Base-by-base conservation (phyloP, 768 basidiomycete genomes). In the Trametes cinnabarina region DNA sequence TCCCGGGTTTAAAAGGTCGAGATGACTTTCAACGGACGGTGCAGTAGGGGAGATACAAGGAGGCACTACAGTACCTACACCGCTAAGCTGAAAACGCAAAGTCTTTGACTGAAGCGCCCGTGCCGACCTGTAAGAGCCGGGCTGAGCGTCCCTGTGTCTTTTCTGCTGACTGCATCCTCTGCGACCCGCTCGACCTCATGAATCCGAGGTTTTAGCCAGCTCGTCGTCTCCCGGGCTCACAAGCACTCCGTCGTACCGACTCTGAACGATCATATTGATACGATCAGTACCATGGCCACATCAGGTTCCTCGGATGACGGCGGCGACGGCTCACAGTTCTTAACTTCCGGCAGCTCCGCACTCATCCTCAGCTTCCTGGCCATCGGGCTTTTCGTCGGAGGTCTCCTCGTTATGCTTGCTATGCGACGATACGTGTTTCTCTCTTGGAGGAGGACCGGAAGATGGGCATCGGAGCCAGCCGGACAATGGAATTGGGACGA, bases 341-440 rank as follows among this genome's bases (percentile, higher is more conserved):
- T 76, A 60, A 63, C 72, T n/a, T 63, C 73, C 1, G 62, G 63
- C 1, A 74, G 72, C 11, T 82, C 82, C 0, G 80, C 82, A 0
- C 81, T 86, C 61, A 80, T 87, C 44, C 74, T 86, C 35, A 82
- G 80, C 2, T 82, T 85, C 64, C 70, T 87, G 23, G 79, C 81
- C n/a, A 77, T 84, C 26, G 82, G 81, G 3, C 64, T 87, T 17
- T 82, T 86, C 61, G 68, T 72, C 19, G 68, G 76, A n/a, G 75
- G 75, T 0, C 78, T 85, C 73, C 57, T 81, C 11, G 69, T 74
- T 9, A 74, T 82, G 32, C 78, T 83, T 44, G 77, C 76, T 19
- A 57, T 66, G 47, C 59, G 68, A 11, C 57, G 65, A n/a, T 52
- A 63, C 30, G 55, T 58, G 14, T 25, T 55, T 3, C 17, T 32